Evolutionary conservation across 2,329 filamentous ascomycete genomes (phyloP).

Genomic region (Pestalotiopsis sp.): DNA sequence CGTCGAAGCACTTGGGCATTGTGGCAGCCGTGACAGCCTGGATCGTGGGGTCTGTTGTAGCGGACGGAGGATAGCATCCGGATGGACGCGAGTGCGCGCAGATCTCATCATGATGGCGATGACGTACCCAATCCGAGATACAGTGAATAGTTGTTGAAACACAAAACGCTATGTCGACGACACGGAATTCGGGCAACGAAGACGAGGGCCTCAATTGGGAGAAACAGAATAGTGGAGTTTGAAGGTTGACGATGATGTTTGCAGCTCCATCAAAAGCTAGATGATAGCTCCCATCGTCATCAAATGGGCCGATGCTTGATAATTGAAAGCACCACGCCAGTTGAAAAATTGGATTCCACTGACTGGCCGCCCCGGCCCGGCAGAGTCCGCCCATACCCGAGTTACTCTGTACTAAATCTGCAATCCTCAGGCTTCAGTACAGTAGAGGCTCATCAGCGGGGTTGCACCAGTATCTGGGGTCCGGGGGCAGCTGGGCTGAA

Average conservation of each 20-base stretch:
- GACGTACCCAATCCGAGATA: background rate
- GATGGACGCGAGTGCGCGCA: constrained; percentile 10
- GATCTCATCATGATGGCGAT: constrained; percentile 11
- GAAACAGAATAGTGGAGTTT: background rate
- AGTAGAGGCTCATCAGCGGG: background rate
- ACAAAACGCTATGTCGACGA: background rate
- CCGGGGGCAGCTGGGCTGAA: background rate
- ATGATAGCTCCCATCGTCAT: background rate
- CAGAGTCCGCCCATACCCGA: background rate
- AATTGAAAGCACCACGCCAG: background rate
- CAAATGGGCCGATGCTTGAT: background rate
- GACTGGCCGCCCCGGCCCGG: background rate
- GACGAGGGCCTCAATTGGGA: background rate
- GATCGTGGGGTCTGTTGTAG: constrained; percentile 5
- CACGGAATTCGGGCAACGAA: background rate
- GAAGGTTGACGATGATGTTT: background rate
- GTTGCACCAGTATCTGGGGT: background rate
- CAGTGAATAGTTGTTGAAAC: background rate
- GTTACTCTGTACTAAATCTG: background rate
- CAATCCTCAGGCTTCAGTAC: background rate
- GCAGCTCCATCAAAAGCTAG: background rate
- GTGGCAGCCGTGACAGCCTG: constrained; percentile 11
- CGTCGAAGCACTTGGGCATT: constrained; percentile 14
- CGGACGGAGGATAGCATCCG: constrained; percentile 10
- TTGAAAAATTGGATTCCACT: background rate